Conservation (phyloP, 1,284 basidiomycete genomes). For the Schizophyllum commune region DNA sequence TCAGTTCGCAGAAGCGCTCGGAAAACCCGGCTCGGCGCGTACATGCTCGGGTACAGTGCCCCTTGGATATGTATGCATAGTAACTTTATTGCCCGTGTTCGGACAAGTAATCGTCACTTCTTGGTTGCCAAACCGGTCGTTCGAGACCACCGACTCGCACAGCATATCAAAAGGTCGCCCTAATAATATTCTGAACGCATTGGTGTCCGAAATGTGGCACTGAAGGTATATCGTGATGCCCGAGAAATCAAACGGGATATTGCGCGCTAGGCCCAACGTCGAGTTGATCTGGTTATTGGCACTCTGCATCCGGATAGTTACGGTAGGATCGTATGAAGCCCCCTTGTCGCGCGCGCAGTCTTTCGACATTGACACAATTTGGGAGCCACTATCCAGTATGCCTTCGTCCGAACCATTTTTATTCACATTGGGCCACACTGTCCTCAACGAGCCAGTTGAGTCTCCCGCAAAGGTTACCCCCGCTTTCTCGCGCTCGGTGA, state of each 20-base stretch:
- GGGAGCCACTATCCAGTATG: conserved; percentile 7
- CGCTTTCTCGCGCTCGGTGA: too few relatives aligned
- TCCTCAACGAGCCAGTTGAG: not conserved
- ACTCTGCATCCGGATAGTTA: conserved; percentile 7
- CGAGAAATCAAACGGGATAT: conserved; percentile 5
- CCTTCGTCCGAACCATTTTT: not conserved
- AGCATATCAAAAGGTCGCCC: too few relatives aligned
- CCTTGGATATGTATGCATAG: too few relatives aligned
- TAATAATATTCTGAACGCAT: conserved; percentile 4
- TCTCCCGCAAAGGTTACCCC: too few relatives aligned
- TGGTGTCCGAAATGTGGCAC: conserved; percentile 5
- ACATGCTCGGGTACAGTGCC: too few relatives aligned
- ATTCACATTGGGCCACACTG: not conserved
- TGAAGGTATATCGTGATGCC: conserved; percentile 9
- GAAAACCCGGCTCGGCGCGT: too few relatives aligned
- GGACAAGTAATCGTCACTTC: too few relatives aligned
- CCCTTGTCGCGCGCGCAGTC: not conserved
- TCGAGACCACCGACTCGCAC: too few relatives aligned
- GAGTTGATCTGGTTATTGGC: conserved; percentile 6
- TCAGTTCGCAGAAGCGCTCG: too few relatives aligned
- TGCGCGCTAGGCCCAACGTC: conserved; percentile 7
- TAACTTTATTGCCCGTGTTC: too few relatives aligned
- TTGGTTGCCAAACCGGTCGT: too few relatives aligned
- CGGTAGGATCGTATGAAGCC: conserved; percentile 5
- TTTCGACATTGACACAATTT: too few relatives aligned